Base-by-base conservation (phyloP, 139 green algal genomes). In the Chlamydomonas incerta region DNA sequence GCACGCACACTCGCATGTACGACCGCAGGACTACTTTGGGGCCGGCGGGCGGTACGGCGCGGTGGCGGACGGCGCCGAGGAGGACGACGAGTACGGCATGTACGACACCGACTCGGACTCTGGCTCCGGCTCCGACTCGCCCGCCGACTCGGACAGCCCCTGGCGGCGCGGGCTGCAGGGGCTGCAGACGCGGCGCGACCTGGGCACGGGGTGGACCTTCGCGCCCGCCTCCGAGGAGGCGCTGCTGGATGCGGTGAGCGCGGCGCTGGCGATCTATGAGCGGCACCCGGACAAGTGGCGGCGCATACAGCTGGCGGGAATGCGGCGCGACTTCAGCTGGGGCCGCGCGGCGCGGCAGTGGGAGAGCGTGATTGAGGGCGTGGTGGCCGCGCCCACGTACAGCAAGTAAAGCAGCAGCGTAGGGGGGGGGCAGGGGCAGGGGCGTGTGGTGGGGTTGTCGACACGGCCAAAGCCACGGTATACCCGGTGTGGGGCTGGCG, bases 201-300 rank as follows among this genome's bases (percentile, higher is more conserved):
- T 74, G 23, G 95, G 94, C 87, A 96, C 92, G 4, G 95, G 95
- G 9, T 97, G 92, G 90, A 95, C 93, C 15, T 97, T 96, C 85
- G 76, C 85, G 0, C 91, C 92, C 9, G 89, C 90, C n/a, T 87
- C 77, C 4, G 55, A 80, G 9, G 74, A 90, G 33, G 86, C 87
- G 47, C 88, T 97, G 83, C 65, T 94, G 77, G 86, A 87, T 33
- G 90, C 92, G 1, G 57, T 96, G 55, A 91, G 90, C 79, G 87
- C 81, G 1, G 92, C 93, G 3, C 83, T 96, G 41, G 15, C 11
- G 8, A 85, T 93, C 65, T 96, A 92, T 72, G 74, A 88, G 28
- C 33, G 93, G 26, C 55, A 95, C 55, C 87, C 76, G 67, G 89
- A 92, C 23, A 65, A 83, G 33, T 97, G 95, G 95, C 55, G 72